Base-by-base conservation (phyloP, 306 rosid genomes). In the Crotalaria pallida region DNA sequence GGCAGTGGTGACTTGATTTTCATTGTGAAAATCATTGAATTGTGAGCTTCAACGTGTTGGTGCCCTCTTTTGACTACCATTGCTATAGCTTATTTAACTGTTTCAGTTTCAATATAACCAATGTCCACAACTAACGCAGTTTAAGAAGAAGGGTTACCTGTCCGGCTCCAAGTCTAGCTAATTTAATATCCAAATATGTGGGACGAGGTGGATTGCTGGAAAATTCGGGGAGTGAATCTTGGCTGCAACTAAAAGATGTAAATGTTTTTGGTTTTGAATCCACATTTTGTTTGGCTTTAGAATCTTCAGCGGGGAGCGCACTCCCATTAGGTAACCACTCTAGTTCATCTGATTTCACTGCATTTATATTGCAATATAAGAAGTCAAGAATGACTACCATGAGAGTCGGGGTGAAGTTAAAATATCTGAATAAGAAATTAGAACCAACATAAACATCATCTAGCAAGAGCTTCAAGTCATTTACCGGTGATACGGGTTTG, bases 271-370 rank as follows among this genome's bases (percentile, higher is more conserved):
- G 86, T 78, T 79, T 83, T 66, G 91, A 69, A 65, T 81, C 73
- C 16, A 86, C 61, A 71, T 31, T 70, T 55, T 88, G 69, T 53
- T 79, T 87, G n/a, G n/a, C n/a, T n/a, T n/a, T n/a, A 18, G 67
- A 29, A 65, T 70, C 81, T 51, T 84, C 95, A 27, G 91, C 57
- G 6, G 65, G 72, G 71, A 87, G 76, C 36, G 84, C 88, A 24
- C 96, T 87, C 65, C 99, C 99, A 33, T 91, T 73, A 53, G 99
- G 99, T 47, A 86, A 74, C 99, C 97, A 95, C 69, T 82, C 74
- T 64, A 95, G 81, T 73, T 81, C 52, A 62, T 77, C 78, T 27
- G 99, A 82, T 69, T 76, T 87, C 58, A 91, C 99, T 91, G 96
- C 82, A 87, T 69, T 74, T 59, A 19, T 34, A 79, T 69, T 64